Conservation (phyloP, 2,329 filamentous ascomycete genomes). For the Ascomycota sp. region DNA sequence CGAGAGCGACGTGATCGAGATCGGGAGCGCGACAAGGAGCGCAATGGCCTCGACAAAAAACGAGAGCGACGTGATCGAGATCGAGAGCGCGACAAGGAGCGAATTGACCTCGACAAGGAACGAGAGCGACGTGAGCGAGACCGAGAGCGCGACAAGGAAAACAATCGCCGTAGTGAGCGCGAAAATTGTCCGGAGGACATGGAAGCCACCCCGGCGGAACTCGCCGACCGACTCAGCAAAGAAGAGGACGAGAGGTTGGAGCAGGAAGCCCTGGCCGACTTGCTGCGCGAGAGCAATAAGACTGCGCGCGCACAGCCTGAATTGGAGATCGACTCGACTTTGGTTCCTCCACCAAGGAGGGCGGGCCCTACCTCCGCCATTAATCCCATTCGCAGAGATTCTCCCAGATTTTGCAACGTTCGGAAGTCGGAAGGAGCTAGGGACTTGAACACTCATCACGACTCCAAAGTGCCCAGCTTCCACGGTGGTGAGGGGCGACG, state of each 20-base stretch:
- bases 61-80: constrained; percentile 14
- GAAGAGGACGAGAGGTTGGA: constrained; percentile 35
- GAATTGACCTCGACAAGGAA: constrained; percentile 16
- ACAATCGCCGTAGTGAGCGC: constrained; percentile 6
- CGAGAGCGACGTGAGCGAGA: constrained; percentile 14
- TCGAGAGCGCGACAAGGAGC: constrained; percentile 12
- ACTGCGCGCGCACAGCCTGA: constrained; percentile 26
- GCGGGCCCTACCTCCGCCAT: constrained; percentile 33
- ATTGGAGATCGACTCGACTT: constrained; percentile 30
- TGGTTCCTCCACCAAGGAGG: constrained; percentile 32
- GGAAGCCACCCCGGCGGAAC: constrained; percentile 19
- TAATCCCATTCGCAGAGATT: constrained; percentile 27
- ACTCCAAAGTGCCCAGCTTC: constrained; percentile 6
- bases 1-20: constrained; percentile 14
- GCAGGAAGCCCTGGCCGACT: constrained; percentile 32
- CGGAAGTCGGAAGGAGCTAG: constrained; percentile 17
- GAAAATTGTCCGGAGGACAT: constrained; percentile 14
- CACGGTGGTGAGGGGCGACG: constrained; percentile 11
- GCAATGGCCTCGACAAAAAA: constrained; percentile 16
- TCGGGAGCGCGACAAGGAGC: constrained; percentile 12
- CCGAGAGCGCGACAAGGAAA: constrained; percentile 9
- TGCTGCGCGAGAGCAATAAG: constrained; percentile 35
- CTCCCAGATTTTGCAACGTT: constrained; percentile 18
- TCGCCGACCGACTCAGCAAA: constrained; percentile 31
- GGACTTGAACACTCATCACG: constrained; percentile 10